Percentiles rank a stretch among this genome's conserved stretches.
Conservation (phyloP, 2,329 filamentous ascomycete species). For the Fusarium torreyae region DNA sequence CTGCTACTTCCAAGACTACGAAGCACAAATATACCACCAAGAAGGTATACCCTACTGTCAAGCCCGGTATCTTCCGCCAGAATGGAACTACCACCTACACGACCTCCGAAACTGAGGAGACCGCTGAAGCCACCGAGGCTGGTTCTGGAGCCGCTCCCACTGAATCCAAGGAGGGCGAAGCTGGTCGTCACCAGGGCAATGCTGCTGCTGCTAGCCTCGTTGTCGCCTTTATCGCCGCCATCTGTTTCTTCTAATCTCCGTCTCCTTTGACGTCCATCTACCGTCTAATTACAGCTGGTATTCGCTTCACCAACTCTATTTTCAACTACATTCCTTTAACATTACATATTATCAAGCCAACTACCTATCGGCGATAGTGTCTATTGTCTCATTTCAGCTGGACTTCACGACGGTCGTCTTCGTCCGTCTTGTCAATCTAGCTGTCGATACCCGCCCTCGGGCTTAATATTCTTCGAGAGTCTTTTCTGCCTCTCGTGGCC, state of each 20-base stretch:
- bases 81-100: constrained; percentile 57
- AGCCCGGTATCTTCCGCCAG: constrained; percentile 69
- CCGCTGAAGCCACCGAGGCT: constrained; percentile 45
- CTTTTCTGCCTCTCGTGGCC: constrained; percentile 30
- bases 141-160: constrained; percentile 52
- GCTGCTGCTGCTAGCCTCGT: constrained; percentile 68
- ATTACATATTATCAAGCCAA: constrained; percentile 50
- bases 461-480: constrained; percentile 37
- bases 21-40: constrained; percentile 42
- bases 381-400: constrained; percentile 50
- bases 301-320: constrained; percentile 45
- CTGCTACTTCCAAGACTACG: constrained; percentile 31
- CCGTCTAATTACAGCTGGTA: constrained; percentile 42
- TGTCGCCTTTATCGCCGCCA: constrained; percentile 69
- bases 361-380: constrained; percentile 54
- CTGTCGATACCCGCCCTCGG: constrained; percentile 38
- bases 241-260: constrained; percentile 61
- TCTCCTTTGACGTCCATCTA: constrained; percentile 22
- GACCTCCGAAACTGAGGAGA: constrained; percentile 18
- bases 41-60: constrained; percentile 38
- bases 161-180: constrained; percentile 61
- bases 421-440: constrained; percentile 17
- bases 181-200: constrained; percentile 63
- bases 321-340: constrained; percentile 41
- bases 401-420: constrained; percentile 6